These are phyloP conservation scores for Scheffersomyces titani DNA, from an alignment of 1,139 yeast species.

Conservation along the genomic window DNA sequence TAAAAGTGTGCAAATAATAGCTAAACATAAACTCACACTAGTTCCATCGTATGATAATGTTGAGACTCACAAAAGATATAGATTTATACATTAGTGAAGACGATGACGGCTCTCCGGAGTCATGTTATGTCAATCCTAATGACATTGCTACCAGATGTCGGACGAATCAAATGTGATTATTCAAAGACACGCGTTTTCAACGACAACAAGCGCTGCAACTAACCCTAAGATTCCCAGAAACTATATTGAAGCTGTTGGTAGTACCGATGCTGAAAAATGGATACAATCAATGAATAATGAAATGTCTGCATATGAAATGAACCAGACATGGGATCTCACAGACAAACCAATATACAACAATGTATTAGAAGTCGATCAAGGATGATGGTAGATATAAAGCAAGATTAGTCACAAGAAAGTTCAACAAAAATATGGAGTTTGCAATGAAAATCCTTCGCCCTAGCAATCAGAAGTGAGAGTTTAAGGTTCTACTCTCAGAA, in stretches of 20 bases:
- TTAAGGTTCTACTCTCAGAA: constrained; percentile 14
- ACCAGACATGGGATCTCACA: constrained; percentile 5
- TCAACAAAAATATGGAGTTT: constrained; percentile 16
- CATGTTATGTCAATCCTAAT: too few relatives aligned
- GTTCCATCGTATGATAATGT: too few relatives aligned
- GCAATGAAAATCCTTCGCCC: constrained; percentile 20
- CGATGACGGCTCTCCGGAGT: too few relatives aligned
- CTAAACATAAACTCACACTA: too few relatives aligned
- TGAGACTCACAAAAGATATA: too few relatives aligned
- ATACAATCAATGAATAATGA: not conserved
- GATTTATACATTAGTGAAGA: too few relatives aligned
- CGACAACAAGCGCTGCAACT: too few relatives aligned
- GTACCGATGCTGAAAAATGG: not conserved
- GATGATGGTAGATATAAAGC: constrained; percentile 13
- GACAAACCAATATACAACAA: constrained; percentile 1
- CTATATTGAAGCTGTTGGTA: not conserved
- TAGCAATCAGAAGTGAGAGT: constrained; percentile 15
- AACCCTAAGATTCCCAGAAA: too few relatives aligned
- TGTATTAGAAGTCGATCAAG: constrained; percentile 5
- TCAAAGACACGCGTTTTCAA: too few relatives aligned
- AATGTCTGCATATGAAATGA: not conserved
- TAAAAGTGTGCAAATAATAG: too few relatives aligned
- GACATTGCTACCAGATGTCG: too few relatives aligned
- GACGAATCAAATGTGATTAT: too few relatives aligned
- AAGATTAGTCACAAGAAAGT: constrained; percentile 17